Base-by-base conservation (phyloP, 1,284 basidiomycete species). In the Sparassis latifolia region DNA sequence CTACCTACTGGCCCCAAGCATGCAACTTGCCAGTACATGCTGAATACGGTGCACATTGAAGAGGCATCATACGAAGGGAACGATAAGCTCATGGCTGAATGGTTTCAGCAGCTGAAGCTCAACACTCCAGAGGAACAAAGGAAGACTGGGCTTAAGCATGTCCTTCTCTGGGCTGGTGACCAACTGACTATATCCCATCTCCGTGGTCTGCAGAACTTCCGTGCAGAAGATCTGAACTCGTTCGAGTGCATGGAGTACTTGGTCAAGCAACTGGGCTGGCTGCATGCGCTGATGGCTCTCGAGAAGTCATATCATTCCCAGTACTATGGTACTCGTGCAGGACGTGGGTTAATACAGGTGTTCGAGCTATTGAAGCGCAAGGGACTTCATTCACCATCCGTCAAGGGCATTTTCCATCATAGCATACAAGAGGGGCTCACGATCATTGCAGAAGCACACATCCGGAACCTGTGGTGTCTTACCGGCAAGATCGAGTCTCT, bases 231-330 rank as follows among this genome's bases (percentile, higher is more conserved):
- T 47, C 41, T 52, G 37, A 72, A 70, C 48, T 61, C 63, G 0
- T 64, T 60, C 46, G 68, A 71, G 4, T 58, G 62, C 2, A 42
- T 68, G n/a, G 69, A 71, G 40, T 67, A 54, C 33, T 33, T 63
- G 6, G 37, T 66, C 1, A 48, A 56, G 1, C 38, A 57, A 1
- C 67, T 65, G 39, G 69, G 70, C 3, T 71, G 68, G 67, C 58
- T 72, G 10, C 71, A 73, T 52, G 42, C 63, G 2, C 45, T 51
- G 20, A 68, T 73, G 64, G 64, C 66, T 12, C 58, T 62, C 32
- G 67, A 58, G 28, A 53, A 55, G 20, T 58, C 59, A 2, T 44
- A 62, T 1, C 58, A 62, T 45, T 39, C 42, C 3, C 58, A 62
- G 38, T 57, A 59, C 52, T 53, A 61, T 12, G 64, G 57, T 0